Evolutionary conservation across 1,139 yeast species (phyloP), one percentile per base, ranked within the genome.

Genomic region (Meyerozyma athensensis): DNA sequence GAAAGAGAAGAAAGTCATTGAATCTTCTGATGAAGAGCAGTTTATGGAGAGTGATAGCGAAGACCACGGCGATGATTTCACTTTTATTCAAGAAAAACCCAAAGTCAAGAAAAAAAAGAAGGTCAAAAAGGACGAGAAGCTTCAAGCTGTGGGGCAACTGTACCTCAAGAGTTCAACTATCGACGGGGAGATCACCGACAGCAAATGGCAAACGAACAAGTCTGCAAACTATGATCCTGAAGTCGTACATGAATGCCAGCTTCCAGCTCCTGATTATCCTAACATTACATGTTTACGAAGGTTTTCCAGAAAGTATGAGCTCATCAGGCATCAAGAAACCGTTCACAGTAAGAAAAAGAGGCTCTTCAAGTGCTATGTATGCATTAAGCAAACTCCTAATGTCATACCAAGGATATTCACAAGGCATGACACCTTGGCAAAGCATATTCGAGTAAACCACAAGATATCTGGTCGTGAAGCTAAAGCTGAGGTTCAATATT

Each of bases 321-420:
- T 92, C 53, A 84, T 90, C 21, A 77, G 98, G 52, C 97, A 92
- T 60, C 96, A 90, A 62, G 96, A 92, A 56, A 90, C 97, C 0
- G 92, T 92, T 39, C 98, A 92, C 59, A 92, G 97, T 2, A 73
- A 85, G 39, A 85, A 83, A 60, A 84, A 92, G 61, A 85, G 85
- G 53, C 77, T 86, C 37, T 92, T 82, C 68, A 81, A 85, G 54
- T 92, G 98, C 60, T 81, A 81, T 53, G 81, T 84, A 31, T 92
- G 98, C 63, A 84, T 81, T 33, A 80, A 77, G 49, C 81, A 76
- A 49, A 67, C 70, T 45, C 76, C 76, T 1, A 54, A 54, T 7
- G 63, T 65, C 18, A 75, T 74, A 0, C 70, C 79, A 14, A 64
- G 92, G 63, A 87, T 95, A 2, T 92, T 92, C 56, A 85, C 96